Evolutionary conservation across 2,329 filamentous ascomycete species (phyloP), one percentile per base, ranked within the genome.

Genomic region (Xylaria sp.): DNA sequence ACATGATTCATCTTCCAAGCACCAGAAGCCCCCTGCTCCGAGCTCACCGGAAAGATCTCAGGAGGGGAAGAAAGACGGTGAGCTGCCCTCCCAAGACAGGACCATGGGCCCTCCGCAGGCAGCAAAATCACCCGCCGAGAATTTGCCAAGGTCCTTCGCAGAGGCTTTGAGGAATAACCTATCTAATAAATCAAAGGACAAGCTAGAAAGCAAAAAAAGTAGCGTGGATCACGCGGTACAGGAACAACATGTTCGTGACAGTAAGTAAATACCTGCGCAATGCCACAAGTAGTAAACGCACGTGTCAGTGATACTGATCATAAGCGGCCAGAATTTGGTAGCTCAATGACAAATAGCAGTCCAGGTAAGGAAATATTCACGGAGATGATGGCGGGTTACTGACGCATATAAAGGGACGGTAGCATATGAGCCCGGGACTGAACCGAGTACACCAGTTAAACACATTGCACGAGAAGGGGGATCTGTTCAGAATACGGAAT

Each of bases 131-230:
- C 37, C 48, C 48, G 31, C 37, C 37, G 44, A 54, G n/a, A 61
- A 63, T 25, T 58, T 63, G 46, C 61, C 67, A 50, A 51, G 12
- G 48, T 63, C 64, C 51, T 66, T 67, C 46, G 57, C 64, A 28
- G 67, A 66, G 48, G 63, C 59, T 48, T 37, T 59, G 58, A 63
- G 57, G 58, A 63, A 60, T 31, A 31, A 56, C 25, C 25, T 65
- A 46, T 72, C 69, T 72, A 72, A 70, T 67, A 28, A 18, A 50
- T 70, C 58, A 72, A 72, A 70, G 69, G 65, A 25, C 63, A 66
- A 63, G 41, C 31, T 18, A 63, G 46, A 59, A 60, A 34, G 34
- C 62, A 50, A 20, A 70, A 51, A 70, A 31, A 18, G 12, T 65
- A 67, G 51, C 37, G 44, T 31, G 13, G 28, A 44, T 25, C n/a